phyloP scores from a whole-genome alignment of 805 yeast genomes.

The Teunomyces panamensis region DNA sequence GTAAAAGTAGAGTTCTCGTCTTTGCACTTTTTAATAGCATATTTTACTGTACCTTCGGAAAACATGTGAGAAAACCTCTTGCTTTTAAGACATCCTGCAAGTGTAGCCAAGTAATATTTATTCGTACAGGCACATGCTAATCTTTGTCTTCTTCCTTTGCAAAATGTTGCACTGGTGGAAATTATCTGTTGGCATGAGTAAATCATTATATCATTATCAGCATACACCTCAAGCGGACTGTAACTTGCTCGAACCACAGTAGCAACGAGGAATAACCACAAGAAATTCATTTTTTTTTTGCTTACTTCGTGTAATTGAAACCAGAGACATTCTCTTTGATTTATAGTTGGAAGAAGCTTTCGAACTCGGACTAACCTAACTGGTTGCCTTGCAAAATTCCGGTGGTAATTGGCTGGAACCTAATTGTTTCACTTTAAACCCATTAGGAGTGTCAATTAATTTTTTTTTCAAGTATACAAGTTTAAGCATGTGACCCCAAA shows the following conservation, averaged over 20 bases:
- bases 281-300: neutral
- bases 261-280: neutral
- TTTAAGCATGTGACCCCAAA: neutral
- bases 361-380: neutral
- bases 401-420: neutral
- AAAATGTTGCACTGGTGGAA: constrained; percentile 6
- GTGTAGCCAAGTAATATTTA: constrained; percentile 25
- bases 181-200: constrained; percentile 10
- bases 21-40: constrained; percentile 17
- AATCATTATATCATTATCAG: neutral
- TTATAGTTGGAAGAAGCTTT: neutral
- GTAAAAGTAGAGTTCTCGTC: constrained; percentile 18
- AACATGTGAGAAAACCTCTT: constrained; percentile 8
- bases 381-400: neutral
- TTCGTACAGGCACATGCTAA: constrained; percentile 24
- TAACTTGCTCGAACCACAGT: neutral
- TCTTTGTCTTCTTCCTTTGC: neutral
- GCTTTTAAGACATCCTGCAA: constrained; percentile 25
- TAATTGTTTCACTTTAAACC: neutral
- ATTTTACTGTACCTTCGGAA: neutral
- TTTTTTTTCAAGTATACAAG: neutral
- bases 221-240: neutral
- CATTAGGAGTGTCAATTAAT: neutral
- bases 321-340: neutral
- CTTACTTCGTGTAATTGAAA: neutral